A percentile compares a stretch with the other conserved stretches of the same genome.
Evolutionary conservation across 306 rosid species (phyloP).

Genomic region (Vigna reflexopilosa): DNA sequence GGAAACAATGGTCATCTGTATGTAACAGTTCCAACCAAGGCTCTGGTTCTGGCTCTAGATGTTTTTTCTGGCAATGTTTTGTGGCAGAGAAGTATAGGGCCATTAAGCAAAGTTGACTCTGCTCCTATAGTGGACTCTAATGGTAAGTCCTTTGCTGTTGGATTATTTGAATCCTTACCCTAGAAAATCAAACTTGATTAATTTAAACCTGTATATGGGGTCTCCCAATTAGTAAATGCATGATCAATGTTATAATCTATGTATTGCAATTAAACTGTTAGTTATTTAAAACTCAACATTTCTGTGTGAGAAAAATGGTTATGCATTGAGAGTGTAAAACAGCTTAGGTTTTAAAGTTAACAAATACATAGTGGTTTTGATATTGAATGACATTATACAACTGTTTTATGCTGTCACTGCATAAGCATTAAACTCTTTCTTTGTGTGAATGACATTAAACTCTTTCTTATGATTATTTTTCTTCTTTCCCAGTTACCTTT

Average conservation of each 20-base stretch:
- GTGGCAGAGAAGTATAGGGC: constrained; percentile 81
- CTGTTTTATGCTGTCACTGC: no score
- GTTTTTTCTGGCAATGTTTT: constrained; percentile 67
- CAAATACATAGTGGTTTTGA: no score
- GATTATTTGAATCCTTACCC: neutral
- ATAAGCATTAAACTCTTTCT: no score
- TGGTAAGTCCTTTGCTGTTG: constrained; percentile 52
- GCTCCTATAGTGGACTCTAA: constrained; percentile 77
- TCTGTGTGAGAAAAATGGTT: no score
- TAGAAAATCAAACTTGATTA: neutral
- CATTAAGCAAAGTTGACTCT: constrained; percentile 58
- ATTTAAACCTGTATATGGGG: neutral
- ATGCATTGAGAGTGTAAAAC: neutral
- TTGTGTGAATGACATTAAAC: no score
- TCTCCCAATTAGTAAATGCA: constrained; percentile 12
- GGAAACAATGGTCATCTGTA: constrained; percentile 85
- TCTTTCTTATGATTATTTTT: no score
- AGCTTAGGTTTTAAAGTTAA: no score
- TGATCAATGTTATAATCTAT: constrained; percentile 1
- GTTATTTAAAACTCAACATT: no score
- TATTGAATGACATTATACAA: no score
- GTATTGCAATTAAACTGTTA: neutral
- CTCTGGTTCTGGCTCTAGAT: constrained; percentile 74
- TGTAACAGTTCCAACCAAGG: constrained; percentile 63
- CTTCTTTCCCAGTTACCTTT: no score